phyloP scores from a whole-genome alignment of 768 basidiomycete species.

The Lactifluus rugatus region DNA sequence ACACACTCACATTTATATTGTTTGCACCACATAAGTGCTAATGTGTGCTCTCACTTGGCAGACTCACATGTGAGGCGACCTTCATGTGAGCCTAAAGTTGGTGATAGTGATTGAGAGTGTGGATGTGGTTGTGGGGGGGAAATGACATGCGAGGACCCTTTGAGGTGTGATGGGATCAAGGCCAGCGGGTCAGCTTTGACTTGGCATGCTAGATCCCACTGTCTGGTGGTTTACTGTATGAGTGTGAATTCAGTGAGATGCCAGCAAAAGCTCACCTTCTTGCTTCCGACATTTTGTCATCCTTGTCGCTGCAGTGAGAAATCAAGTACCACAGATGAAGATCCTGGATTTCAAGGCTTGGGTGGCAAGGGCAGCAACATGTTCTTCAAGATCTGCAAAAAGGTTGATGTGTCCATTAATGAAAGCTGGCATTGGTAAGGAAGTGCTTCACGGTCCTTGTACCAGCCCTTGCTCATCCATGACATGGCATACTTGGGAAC shows the following conservation, averaged over 20 bases:
- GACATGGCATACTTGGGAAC: slow-evolving; percentile 36
- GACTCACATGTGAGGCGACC: slow-evolving; percentile 63
- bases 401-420: slow-evolving; percentile 72
- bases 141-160: slow-evolving; percentile 28
- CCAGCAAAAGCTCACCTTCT: too few relatives aligned
- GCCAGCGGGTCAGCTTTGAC: slow-evolving; percentile 61
- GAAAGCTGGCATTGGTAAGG: too few relatives aligned
- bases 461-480: too few relatives aligned
- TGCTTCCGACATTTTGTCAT: too few relatives aligned
- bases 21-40: slow-evolving; percentile 59
- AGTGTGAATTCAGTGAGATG: too few relatives aligned
- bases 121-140: too few relatives aligned
- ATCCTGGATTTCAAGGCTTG: slow-evolving; percentile 37
- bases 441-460: too few relatives aligned
- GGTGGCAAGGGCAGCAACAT: slow-evolving; percentile 36
- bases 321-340: too few relatives aligned
- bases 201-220: slow-evolving; percentile 52
- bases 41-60: slow-evolving; percentile 63
- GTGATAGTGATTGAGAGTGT: slow-evolving; percentile 12
- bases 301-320: too few relatives aligned
- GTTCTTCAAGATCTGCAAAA: slow-evolving; percentile 72
- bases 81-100: slow-evolving; percentile 27
- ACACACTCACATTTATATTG: slow-evolving; percentile 56
- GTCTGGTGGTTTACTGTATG: too few relatives aligned
- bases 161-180: slow-evolving; percentile 58